A percentile compares a stretch with the other conserved stretches of the same genome.
Conservation (phyloP, 768 basidiomycete species). For the Piloderma croceum region DNA sequence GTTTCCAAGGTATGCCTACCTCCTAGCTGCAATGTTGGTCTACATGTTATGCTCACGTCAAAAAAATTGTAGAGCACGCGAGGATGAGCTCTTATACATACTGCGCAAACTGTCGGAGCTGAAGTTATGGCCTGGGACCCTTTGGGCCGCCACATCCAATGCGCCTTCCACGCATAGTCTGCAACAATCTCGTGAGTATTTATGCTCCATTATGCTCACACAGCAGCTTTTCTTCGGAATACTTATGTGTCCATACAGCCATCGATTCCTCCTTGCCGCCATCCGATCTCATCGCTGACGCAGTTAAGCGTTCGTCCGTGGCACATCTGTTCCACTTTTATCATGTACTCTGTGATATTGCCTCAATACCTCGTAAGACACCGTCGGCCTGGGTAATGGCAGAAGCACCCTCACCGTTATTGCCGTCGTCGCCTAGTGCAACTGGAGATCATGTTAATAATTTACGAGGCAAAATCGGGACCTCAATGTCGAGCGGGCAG, state of each 20-base stretch:
- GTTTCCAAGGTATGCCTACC: constrained; percentile 76
- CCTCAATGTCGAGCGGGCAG: constrained; percentile 12
- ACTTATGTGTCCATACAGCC: constrained; percentile 15
- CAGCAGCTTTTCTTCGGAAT: constrained; percentile 4
- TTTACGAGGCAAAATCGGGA: constrained; percentile 18
- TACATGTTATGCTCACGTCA: not conserved
- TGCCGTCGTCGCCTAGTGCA: constrained; percentile 3
- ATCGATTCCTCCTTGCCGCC: constrained; percentile 44
- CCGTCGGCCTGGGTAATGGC: constrained; percentile 60
- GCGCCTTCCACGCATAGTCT: constrained; percentile 49
- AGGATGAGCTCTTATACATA: constrained; percentile 86
- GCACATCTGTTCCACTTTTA: constrained; percentile 92
- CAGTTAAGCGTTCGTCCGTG: constrained; percentile 65
- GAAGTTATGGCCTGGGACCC: constrained; percentile 65
- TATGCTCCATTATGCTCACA: not conserved
- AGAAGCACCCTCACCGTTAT: constrained; percentile 7
- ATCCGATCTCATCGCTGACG: constrained; percentile 57
- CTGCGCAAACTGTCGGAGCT: constrained; percentile 70
- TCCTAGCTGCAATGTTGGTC: not conserved
- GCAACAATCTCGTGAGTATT: constrained; percentile 52
- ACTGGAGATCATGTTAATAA: constrained; percentile 10
- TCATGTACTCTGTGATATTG: constrained; percentile 70
- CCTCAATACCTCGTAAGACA: constrained; percentile 60
- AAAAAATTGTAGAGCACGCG: constrained; percentile 55
- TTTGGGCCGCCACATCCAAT: constrained; percentile 74